Evolutionary conservation across 495 filamentous ascomycete species (phyloP), one percentile per base, ranked within the genome.

Genomic region (Symbiotaphrina buchneri): DNA sequence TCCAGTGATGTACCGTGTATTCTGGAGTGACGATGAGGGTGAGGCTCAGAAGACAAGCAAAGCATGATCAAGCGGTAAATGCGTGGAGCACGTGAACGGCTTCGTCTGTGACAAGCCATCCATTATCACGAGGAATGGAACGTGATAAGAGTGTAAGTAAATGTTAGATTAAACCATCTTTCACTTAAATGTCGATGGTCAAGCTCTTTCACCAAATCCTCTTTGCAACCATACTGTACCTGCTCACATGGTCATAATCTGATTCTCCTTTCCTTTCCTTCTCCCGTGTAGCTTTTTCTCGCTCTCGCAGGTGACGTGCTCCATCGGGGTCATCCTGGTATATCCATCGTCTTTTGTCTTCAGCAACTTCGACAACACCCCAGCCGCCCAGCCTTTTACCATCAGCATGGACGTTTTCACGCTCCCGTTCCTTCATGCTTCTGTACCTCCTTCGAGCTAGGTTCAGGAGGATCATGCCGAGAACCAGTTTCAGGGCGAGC

Each of bases 171-270:
- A n/a, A n/a, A n/a, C n/a, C n/a, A n/a, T n/a, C n/a, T n/a, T n/a
- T n/a, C n/a, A n/a, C n/a, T n/a, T n/a, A n/a, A n/a, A n/a, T n/a
- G n/a, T n/a, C n/a, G n/a, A n/a, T n/a, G n/a, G n/a, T n/a, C n/a
- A n/a, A n/a, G n/a, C n/a, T n/a, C n/a, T n/a, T n/a, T 35, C 26
- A 90, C 81, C 83, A 93, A 46, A 93, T 93, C 51, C 84, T 60
- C 58, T 92, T 93, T 4, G 77, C 82, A 43, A 74, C 68, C 87
- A 95, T 92, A 41, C 71, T 75, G 58, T 94, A 93, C 47, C 87
- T 58, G 42, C 61, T 63, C 5, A 94, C 78, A 35, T 65, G 59
- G 10, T 68, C 71, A 32, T 83, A 60, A 34, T 56, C 58, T 40
- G 53, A 44, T 35, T 64, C 57, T 42, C 63, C 61, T 28, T 55